Evolutionary conservation across 1,284 basidiomycete species (phyloP).

Genomic region (Filobasidium uniguttulatum): DNA sequence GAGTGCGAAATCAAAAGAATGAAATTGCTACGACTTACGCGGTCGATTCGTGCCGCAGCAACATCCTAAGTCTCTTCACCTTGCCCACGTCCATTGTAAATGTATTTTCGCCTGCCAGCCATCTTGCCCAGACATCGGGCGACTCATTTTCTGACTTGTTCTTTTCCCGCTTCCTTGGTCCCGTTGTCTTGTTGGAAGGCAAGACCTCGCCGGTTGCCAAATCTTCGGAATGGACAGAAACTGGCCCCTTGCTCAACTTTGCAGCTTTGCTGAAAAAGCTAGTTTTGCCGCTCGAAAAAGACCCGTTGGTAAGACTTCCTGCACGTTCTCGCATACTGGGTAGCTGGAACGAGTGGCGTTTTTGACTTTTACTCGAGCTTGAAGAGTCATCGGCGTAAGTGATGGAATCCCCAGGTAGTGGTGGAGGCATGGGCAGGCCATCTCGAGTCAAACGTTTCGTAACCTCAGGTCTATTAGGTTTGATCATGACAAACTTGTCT

Average conservation of each 20-base stretch:
- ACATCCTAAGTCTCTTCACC: conserved; percentile 40
- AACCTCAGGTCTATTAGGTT: neutral
- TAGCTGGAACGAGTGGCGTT: neutral
- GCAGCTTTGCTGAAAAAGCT: neutral
- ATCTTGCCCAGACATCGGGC: conserved; percentile 6
- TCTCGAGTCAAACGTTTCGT: neutral
- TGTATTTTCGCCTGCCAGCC: conserved; percentile 5
- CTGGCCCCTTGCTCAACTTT: neutral
- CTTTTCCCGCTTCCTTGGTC: neutral
- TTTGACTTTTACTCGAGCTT: neutral
- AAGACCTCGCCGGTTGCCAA: neutral
- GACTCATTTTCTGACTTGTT: conserved; percentile 2
- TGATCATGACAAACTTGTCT: neutral
- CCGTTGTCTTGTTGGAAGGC: neutral
- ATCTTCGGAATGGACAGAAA: neutral
- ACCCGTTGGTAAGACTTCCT: neutral
- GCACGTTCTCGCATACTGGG: neutral
- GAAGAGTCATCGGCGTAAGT: neutral
- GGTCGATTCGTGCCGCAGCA: conserved; percentile 74
- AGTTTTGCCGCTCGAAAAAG: neutral
- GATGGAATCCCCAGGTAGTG: conserved; percentile 1
- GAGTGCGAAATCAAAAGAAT: neutral
- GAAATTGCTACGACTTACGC: conserved; percentile 40
- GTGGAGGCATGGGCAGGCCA: conserved; percentile 2
- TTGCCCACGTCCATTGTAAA: conserved; percentile 31